Evolutionary conservation across 257 asterid species (phyloP).

Genomic region (Phtheirospermum japonicum): DNA sequence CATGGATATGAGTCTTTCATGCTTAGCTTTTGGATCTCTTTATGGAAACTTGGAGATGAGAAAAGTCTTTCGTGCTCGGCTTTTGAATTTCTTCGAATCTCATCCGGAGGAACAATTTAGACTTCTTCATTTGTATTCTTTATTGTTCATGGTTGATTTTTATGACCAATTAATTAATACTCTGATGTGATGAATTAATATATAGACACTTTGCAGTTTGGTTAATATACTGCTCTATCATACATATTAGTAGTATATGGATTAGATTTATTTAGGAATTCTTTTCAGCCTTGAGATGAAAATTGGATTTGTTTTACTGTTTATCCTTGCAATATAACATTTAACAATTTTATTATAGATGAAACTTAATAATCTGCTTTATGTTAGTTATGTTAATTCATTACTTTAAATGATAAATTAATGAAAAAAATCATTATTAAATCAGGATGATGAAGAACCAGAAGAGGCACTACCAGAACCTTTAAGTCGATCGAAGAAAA

Average conservation of each 20-base stretch:
- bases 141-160: no score
- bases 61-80: slow-evolving; percentile 53
- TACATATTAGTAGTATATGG: no score
- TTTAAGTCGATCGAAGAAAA: slow-evolving; percentile 35
- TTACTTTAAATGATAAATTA: neutral
- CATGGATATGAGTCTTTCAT: no score
- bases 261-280: no score
- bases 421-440: slow-evolving; percentile 13
- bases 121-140: neutral
- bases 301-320: neutral
- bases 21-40: no score
- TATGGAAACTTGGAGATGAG: slow-evolving; percentile 45
- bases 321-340: no score
- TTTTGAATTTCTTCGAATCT: slow-evolving; percentile 51
- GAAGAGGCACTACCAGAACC: slow-evolving; percentile 53
- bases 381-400: neutral
- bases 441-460: slow-evolving; percentile 73
- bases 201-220: neutral
- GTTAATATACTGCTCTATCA: no score
- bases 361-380: no score
- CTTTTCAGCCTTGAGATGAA: no score
- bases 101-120: slow-evolving; percentile 63
- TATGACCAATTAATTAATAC: no score
- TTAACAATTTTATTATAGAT: no score
- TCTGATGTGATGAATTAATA: neutral